Evolutionary conservation across 108 stramenopile species (phyloP), one percentile per base, ranked within the genome.

Genomic region (Heterococcus sp.): DNA sequence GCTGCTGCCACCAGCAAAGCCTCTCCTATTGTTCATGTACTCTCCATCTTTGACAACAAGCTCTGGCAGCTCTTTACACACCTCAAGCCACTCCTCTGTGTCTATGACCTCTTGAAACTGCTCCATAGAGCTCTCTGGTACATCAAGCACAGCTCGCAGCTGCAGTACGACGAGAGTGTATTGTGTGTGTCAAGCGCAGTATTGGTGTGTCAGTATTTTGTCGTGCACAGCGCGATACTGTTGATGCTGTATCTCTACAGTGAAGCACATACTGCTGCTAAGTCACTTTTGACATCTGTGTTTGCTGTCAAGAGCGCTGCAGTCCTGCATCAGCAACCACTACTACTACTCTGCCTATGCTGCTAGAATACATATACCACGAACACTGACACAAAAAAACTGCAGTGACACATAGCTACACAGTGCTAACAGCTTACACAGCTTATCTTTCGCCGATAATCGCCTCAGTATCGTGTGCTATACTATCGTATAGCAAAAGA

Each of bases 101-200:
- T 88, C 77, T 38, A 84, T 74, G 65, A 78, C 78, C 2, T 76
- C 35, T 58, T 87, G 39, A 8, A 89, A 65, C 30, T 21, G 74
- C n/a, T 82, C 38, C 71, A 84, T 72, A 68, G 78, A 74, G 66
- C 83, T 38, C 30, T 39, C 65, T 1, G 85, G 85, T 3, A 89
- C 63, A 38, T 89, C 88, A 76, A 89, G 88, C 14, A 88, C 69
- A 26, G 87, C 87, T 1, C 66, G 58, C 83, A 33, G 32, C 4
- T 32, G 30, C 29, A 86, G 1, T 2, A 27, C 36, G 3, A 65
- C 32, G 29, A 28, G n/a, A 74, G 0, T 21, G 21, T 8, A 63
- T 33, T 29, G 28, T 33, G 46, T 35, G 71, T 1, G 35, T n/a
- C 28, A 1, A 11, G 1, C 30, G 3, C 28, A 28, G 33, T 2